Percentiles rank a stretch among this genome's conserved stretches.
These are phyloP conservation scores for Leccinum uliginosum DNA, from an alignment of 768 basidiomycete species.

Conservation along the genomic window DNA sequence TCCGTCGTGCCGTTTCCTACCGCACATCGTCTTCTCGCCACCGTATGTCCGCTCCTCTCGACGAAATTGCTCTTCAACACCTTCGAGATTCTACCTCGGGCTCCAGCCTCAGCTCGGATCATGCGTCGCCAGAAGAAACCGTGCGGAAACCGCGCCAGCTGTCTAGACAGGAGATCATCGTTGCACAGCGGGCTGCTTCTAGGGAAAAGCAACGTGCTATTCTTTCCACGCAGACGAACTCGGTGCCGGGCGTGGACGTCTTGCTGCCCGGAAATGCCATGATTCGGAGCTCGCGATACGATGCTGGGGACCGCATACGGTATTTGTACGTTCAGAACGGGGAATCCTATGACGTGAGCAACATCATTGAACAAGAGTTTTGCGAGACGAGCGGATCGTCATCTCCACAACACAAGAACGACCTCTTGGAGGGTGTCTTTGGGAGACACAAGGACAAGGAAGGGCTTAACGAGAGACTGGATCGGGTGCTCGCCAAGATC, in stretches of 20 bases:
- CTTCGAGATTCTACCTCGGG: slow-evolving; percentile 57
- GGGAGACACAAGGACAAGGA: slow-evolving; percentile 57
- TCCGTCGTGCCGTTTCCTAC: slow-evolving; percentile 78
- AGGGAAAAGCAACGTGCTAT: slow-evolving; percentile 84
- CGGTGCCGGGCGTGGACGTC: slow-evolving; percentile 84
- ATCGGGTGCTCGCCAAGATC: slow-evolving; percentile 75
- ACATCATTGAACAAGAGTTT: slow-evolving; percentile 89
- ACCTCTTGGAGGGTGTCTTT: slow-evolving; percentile 66
- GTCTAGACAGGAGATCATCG: slow-evolving; percentile 87
- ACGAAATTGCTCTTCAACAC: slow-evolving; percentile 77
- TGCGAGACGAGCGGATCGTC: slow-evolving; percentile 41
- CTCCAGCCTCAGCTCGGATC: slow-evolving; percentile 56
- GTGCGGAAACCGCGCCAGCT: slow-evolving; percentile 33
- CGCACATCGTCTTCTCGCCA: slow-evolving; percentile 66
- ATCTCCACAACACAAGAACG: slow-evolving; percentile 35
- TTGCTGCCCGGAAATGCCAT: slow-evolving; percentile 80
- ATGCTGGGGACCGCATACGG: slow-evolving; percentile 68
- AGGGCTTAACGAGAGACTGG: slow-evolving; percentile 62
- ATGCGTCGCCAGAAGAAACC: slow-evolving; percentile 29
- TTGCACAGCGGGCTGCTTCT: slow-evolving; percentile 82
- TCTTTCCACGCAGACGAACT: slow-evolving; percentile 80
- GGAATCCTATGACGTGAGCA: slow-evolving; percentile 89
- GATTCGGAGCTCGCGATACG: slow-evolving; percentile 77
- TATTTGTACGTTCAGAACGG: slow-evolving; percentile 93
- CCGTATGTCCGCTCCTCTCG: slow-evolving; percentile 71